Percentiles rank a stretch among this genome's conserved stretches.
These are phyloP conservation scores for Fusarium setosum DNA, from an alignment of 2,329 filamentous ascomycete species.

Conservation along the genomic window DNA sequence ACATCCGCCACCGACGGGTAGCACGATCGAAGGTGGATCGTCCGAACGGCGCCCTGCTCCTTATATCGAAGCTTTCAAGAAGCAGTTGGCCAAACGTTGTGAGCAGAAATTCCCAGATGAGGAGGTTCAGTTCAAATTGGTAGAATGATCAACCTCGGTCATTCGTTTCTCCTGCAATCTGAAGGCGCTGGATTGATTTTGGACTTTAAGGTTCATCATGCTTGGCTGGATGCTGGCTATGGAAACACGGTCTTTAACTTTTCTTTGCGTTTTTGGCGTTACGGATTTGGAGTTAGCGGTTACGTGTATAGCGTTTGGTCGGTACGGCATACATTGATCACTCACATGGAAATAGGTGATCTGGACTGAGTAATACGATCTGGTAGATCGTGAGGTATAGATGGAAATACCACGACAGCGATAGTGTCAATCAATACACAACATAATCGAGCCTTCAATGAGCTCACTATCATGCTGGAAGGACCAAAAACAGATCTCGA, in stretches of 20 bases:
- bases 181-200: neutral
- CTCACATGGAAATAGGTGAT: conserved; percentile 13
- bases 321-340: conserved; percentile 7
- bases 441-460: conserved; percentile 10
- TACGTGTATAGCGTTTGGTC: conserved; percentile 27
- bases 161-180: neutral
- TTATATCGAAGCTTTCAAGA: too few species aligned
- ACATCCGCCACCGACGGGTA: too few species aligned
- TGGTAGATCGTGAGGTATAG: conserved; percentile 17
- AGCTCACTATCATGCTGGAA: neutral
- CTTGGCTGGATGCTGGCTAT: conserved; percentile 5
- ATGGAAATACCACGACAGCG: conserved; percentile 28
- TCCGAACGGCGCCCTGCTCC: too few species aligned
- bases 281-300: conserved; percentile 25
- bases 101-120: too few species aligned
- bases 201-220: neutral
- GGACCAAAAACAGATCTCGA: neutral
- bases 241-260: conserved; percentile 13
- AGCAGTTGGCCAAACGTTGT: too few species aligned
- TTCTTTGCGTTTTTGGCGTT: conserved; percentile 24
- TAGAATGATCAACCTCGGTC: too few species aligned
- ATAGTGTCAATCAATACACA: conserved; percentile 22
- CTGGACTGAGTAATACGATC: conserved; percentile 23
- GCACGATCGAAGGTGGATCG: too few species aligned
- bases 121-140: too few species aligned